These are phyloP conservation scores for Alternaria postmessia DNA, from an alignment of 2,329 filamentous ascomycete genomes.

Conservation along the genomic window DNA sequence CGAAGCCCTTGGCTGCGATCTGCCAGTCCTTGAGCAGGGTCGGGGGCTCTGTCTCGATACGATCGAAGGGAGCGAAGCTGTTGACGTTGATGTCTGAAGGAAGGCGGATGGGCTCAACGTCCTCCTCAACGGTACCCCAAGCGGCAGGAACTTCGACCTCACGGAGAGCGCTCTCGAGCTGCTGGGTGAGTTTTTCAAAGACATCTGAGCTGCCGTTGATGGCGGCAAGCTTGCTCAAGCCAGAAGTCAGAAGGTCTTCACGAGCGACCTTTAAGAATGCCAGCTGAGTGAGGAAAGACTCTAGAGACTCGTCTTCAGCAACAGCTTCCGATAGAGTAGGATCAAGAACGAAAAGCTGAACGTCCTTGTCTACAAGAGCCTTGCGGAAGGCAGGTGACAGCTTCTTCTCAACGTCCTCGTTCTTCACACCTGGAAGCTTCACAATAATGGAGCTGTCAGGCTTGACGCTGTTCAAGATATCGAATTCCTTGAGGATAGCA, in stretches of 20 bases:
- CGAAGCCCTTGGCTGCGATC: slow-evolving; percentile 82
- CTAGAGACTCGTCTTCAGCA: slow-evolving; percentile 68
- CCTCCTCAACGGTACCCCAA: slow-evolving; percentile 79
- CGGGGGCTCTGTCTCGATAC: slow-evolving; percentile 73
- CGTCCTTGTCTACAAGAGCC: slow-evolving; percentile 71
- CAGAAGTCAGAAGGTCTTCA: slow-evolving; percentile 68
- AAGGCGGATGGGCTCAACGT: slow-evolving; percentile 61
- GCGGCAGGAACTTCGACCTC: slow-evolving; percentile 77
- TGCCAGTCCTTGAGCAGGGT: slow-evolving; percentile 79
- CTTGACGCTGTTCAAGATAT: slow-evolving; percentile 75
- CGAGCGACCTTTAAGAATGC: slow-evolving; percentile 83
- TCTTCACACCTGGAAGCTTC: slow-evolving; percentile 79
- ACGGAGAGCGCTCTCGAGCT: slow-evolving; percentile 73
- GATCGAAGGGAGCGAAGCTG: slow-evolving; percentile 84
- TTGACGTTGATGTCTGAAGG: slow-evolving; percentile 73
- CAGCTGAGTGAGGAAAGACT: slow-evolving; percentile 76
- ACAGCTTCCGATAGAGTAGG: slow-evolving; percentile 71
- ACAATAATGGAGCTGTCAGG: slow-evolving; percentile 76
- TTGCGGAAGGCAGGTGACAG: slow-evolving; percentile 76
- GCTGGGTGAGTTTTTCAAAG: slow-evolving; percentile 66
- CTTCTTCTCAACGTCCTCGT: slow-evolving; percentile 89
- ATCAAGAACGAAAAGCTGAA: slow-evolving; percentile 80
- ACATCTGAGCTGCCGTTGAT: slow-evolving; percentile 68
- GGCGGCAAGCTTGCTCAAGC: slow-evolving; percentile 71
- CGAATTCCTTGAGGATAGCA: slow-evolving; percentile 79